Percentiles rank a stretch among this genome's conserved stretches.
Evolutionary conservation across 1,139 yeast genomes (phyloP).

Genomic region (Saccharomycopsis phalli): DNA sequence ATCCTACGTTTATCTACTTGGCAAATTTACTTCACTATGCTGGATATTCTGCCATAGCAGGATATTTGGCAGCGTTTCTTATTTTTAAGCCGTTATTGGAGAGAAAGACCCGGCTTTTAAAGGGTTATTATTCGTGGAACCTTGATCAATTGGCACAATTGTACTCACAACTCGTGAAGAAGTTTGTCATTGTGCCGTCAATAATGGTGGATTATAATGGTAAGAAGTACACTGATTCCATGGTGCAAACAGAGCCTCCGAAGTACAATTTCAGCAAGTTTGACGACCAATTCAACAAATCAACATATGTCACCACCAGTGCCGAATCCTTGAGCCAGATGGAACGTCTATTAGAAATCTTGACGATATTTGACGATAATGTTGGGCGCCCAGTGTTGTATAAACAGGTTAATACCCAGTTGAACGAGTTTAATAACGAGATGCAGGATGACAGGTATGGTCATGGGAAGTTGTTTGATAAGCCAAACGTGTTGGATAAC

Average conservation of each 20-base stretch:
- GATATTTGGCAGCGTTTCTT: constrained; percentile 14
- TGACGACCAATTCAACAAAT: constrained; percentile 8
- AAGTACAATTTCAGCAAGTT: neutral
- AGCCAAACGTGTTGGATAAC: constrained; percentile 4
- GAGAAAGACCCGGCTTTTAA: constrained; percentile 10
- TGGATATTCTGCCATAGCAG: constrained; percentile 15
- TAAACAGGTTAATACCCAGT: constrained; percentile 1
- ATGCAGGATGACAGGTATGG: constrained; percentile 4
- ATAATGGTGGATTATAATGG: constrained; percentile 7
- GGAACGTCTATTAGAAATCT: constrained; percentile 1
- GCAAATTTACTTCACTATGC: constrained; percentile 14
- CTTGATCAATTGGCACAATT: constrained; percentile 7
- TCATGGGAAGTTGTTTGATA: constrained; percentile 3
- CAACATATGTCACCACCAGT: constrained; percentile 15
- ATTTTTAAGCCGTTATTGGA: constrained; percentile 15
- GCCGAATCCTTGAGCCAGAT: constrained; percentile 1
- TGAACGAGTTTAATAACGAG: constrained; percentile 11
- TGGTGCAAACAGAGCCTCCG: constrained; percentile 10
- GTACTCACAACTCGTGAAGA: constrained; percentile 2
- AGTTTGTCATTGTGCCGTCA: constrained; percentile 13
- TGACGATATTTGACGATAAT: constrained; percentile 1
- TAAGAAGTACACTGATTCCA: constrained; percentile 11
- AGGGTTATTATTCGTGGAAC: constrained; percentile 7
- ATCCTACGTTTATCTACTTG: constrained; percentile 17
- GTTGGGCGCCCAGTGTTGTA: neutral